Base-by-base conservation (phyloP, 2,329 filamentous ascomycete species). In the Cryphonectria radicalis region DNA sequence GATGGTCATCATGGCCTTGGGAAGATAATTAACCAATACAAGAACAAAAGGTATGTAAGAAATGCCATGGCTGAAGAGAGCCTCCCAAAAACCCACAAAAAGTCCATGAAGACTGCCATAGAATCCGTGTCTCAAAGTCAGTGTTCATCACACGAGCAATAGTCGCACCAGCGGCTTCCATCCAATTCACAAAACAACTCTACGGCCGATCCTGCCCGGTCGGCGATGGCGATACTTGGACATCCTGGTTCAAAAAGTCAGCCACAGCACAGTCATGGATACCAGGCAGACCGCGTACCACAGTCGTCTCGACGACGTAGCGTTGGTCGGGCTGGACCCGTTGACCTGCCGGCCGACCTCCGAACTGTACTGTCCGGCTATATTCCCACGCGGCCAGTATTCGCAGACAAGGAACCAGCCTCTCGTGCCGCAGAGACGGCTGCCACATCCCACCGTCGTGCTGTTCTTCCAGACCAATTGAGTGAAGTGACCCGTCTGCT, bases 321-420 rank as follows among this genome's bases (percentile, higher is more conserved):
- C 25, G 37, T 63, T 70, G 25, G 17, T 73, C 67, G 32, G 57
- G 32, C 42, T 63, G 28, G 67, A 69, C 37, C 75, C 77, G 64
- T 79, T 78, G 68, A 79, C 74, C 75, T 79, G 77, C 74, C 76
- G 77, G 68, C 76, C 79, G 10, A 88, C 84, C 78, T 84, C 79
- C n/a, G 84, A 80, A 50, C 77, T 80, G 71, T 87, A 89, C 74
- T 82, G 77, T 0, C 86, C 88, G 1, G 84, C 77, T 0, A 93
- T 82, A 76, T 93, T 93, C 0, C 91, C 91, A 1, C 84, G 78
- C 1, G 91, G 91, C 82, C 84, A 90, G 79, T 93, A 93, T 80
- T 93, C 90, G 75, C 91, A 93, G 35, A 89, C 89, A 0, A 93
- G 82, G 78, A 88, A 92, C 88, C 89, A 92, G 0, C 89, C 89